Base-by-base conservation (phyloP, 176 grass and related monocot species). In the Avena atlantica region DNA sequence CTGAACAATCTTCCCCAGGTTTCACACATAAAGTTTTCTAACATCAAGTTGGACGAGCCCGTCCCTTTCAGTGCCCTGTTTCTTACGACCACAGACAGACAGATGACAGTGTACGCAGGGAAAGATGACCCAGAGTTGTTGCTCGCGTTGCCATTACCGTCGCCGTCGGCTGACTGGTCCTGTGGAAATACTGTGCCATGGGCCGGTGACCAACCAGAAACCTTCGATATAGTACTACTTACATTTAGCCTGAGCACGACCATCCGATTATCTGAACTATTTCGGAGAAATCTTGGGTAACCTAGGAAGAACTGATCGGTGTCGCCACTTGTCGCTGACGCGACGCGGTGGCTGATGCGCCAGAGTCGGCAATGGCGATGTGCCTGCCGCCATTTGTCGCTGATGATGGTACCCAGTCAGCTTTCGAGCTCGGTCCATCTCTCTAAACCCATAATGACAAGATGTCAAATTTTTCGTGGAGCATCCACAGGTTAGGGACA, bases 331-430 rank as follows among this genome's bases (percentile, higher is more conserved):
- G 27, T 69, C 14, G 2, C 47, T 29, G 72, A 40, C 37, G 37
- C 37, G 37, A 1, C 37, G 5, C 37, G 37, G 37, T n/a, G 23
- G 70, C 57, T 9, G 58, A 61, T 61, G 10, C 9, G 9, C 58
- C 9, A 0, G 57, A 59, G 58, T 61, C 8, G 58, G 59, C 59
- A 62, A 62, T 24, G n/a, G 9, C 21, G 0, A 50, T 50, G 17
- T 74, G 2, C 71, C 21, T 29, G 74, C 24, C 24, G 24, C 74
- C 48, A 53, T 76, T 76, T 55, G 24, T 76, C 73, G 16, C 72
- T 51, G 23, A 17, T 51, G 23, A 17, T 47, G 51, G 13, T 29
- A 23, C 47, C 47, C 47, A 52, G 12, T 52, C n/a, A 27, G 25
- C n/a, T 27, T 74, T 12, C 25, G 16, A 27, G 71, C 44, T 74